Percentiles rank a stretch among this genome's conserved stretches.
Evolutionary conservation across 2,329 filamentous ascomycete genomes (phyloP).

Genomic region (Colletotrichum tropicale): DNA sequence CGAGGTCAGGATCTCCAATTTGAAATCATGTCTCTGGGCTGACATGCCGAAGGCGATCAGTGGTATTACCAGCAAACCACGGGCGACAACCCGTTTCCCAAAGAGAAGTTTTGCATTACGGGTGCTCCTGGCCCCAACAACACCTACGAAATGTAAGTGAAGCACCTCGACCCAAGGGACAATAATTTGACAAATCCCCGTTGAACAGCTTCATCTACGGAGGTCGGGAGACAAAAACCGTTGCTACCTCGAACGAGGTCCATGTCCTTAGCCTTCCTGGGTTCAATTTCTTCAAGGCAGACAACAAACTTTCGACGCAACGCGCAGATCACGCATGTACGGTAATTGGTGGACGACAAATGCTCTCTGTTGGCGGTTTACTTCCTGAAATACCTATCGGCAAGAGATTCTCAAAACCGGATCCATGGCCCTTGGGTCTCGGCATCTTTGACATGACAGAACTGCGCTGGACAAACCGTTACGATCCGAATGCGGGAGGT

Average conservation of each 20-base stretch:
- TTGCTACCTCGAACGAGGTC: constrained; percentile 31
- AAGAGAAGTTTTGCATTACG: constrained; percentile 36
- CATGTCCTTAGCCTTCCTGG: constrained; percentile 41
- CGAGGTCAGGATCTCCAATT: not conserved
- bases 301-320: constrained; percentile 21
- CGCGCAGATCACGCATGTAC: constrained; percentile 37
- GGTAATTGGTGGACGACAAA: constrained; percentile 39
- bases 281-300: constrained; percentile 38
- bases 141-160: constrained; percentile 39
- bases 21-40: fast-evolving
- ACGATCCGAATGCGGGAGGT: constrained; percentile 33
- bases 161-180: not conserved
- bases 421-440: constrained; percentile 39
- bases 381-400: fast-evolving
- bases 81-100: constrained; percentile 28
- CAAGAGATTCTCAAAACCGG: constrained; percentile 19
- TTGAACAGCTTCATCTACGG: constrained; percentile 39
- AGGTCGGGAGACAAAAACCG: constrained; percentile 27
- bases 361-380: constrained; percentile 41
- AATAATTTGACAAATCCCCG: not conserved
- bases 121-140: constrained; percentile 33
- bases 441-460: constrained; percentile 44
- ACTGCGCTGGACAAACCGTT: constrained; percentile 36
- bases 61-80: constrained; percentile 33
- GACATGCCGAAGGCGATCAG: not conserved